Base-by-base conservation (phyloP, 257 asterid genomes). In the Haberlea rhodopensis region DNA sequence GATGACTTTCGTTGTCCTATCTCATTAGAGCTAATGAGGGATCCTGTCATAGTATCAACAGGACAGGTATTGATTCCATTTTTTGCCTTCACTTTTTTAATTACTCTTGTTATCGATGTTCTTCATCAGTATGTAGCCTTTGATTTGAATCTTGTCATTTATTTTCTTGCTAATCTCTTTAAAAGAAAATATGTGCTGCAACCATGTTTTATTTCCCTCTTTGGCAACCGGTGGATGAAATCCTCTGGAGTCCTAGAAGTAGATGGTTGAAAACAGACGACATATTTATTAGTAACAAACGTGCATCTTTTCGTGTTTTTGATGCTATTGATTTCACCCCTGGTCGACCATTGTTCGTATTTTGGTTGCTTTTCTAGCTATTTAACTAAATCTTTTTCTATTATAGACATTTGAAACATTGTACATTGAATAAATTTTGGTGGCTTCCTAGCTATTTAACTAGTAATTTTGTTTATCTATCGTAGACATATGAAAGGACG, bases 1-100 rank as follows among this genome's bases (percentile, higher is more conserved):
- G 97, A 90, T 65, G 99, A 94, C 78, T 94, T 94, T 62, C 96
- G 99, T 5, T 94, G 99, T 62, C 97, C 99, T 54, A 86, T 90
- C 72, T 94, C 97, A 45, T 80, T 90, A 61, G 99, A 94, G 84
- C 79, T 94, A 76, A 90, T 94, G 97, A 77, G 69, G 72, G 99
- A 94, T 77, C 99, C 99, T 34, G 99, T 90, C 80, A 94, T 94
- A 73, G 97, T 94, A 65, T 90, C 99, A 40, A 90, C 99, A 0
- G 97, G 99, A 40, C 97, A 94, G 97, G 99, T 94, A 79, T 68
- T 62, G 49, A 31, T 65, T 48, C 76, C 23, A 31, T 21, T 57
- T 43, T 71, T 25, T 13, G 51, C 62, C 37, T 57, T 52, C 55
- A 21, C 31, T 13, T 23, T 53, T 16, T 58, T 55, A 31, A n/a